Evolutionary conservation across 1,139 yeast species (phyloP).

Genomic region (Yamadazyma mexicana): DNA sequence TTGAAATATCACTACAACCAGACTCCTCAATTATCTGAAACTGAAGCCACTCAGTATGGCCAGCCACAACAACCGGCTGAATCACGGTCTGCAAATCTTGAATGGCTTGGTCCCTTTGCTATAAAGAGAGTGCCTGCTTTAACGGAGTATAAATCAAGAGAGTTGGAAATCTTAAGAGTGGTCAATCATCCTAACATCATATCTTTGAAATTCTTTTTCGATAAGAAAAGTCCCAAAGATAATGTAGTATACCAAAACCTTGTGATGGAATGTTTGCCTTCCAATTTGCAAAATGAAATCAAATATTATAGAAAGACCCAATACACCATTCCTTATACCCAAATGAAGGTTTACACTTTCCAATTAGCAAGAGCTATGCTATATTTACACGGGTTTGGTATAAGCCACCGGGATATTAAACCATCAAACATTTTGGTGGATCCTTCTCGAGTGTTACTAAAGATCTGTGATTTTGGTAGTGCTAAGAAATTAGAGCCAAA

Average conservation of each 20-base stretch:
- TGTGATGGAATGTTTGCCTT: constrained; percentile 86
- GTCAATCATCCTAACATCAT: constrained; percentile 81
- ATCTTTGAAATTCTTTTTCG: constrained; percentile 62
- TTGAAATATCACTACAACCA: constrained; percentile 32
- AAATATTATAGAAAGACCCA: constrained; percentile 65
- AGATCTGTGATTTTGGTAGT: constrained; percentile 97
- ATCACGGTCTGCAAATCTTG: constrained; percentile 1
- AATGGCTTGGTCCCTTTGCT: constrained; percentile 78
- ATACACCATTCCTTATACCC: constrained; percentile 67
- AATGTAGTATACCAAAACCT: constrained; percentile 71
- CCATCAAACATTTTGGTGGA: constrained; percentile 93
- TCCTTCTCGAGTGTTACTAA: constrained; percentile 78
- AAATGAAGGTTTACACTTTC: constrained; percentile 75
- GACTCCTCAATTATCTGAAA: constrained; percentile 2
- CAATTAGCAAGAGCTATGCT: constrained; percentile 82
- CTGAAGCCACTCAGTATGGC: not conserved
- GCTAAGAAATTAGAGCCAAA: constrained; percentile 87
- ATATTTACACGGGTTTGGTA: constrained; percentile 75
- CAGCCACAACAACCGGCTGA: constrained; percentile 14
- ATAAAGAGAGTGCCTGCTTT: constrained; percentile 83
- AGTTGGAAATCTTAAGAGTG: constrained; percentile 68
- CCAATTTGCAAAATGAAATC: constrained; percentile 72
- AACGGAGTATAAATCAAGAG: constrained; percentile 80
- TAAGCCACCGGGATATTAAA: constrained; percentile 84
- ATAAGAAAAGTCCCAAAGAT: constrained; percentile 59